These are phyloP conservation scores for Truncatella angustata DNA, from an alignment of 2,329 filamentous ascomycete species.

Conservation along the genomic window DNA sequence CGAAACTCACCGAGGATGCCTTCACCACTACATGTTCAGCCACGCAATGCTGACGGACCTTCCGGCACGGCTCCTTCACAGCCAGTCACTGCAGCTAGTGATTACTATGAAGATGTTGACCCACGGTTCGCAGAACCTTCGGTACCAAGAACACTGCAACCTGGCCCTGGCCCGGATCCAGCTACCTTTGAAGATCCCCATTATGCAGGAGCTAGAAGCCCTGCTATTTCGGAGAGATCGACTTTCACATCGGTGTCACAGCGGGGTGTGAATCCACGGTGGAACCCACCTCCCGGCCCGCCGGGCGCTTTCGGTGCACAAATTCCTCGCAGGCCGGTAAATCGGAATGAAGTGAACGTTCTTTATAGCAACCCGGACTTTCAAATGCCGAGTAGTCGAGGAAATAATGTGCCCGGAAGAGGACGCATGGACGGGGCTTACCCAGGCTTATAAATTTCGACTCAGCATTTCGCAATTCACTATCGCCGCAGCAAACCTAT, in stretches of 20 bases:
- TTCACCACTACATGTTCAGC: constrained; percentile 41
- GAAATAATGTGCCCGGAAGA: constrained; percentile 18
- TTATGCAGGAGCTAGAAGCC: constrained; percentile 59
- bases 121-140: constrained; percentile 69
- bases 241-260: constrained; percentile 91
- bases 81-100: constrained; percentile 22
- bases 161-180: constrained; percentile 26
- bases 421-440: constrained; percentile 45
- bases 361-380: constrained; percentile 85
- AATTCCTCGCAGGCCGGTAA: constrained; percentile 44
- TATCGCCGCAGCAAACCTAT: not conserved
- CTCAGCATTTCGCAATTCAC: not conserved
- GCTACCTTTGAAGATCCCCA: constrained; percentile 63
- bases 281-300: constrained; percentile 60
- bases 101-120: constrained; percentile 91
- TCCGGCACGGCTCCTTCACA: constrained; percentile 32
- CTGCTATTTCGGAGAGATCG: constrained; percentile 73
- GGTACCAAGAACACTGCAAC: constrained; percentile 13
- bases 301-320: constrained; percentile 41
- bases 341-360: constrained; percentile 68
- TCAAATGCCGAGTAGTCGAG: constrained; percentile 56
- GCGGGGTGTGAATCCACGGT: constrained; percentile 82
- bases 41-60: constrained; percentile 34
- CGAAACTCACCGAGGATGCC: constrained; percentile 43
- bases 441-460: constrained; percentile 31